Conservation (phyloP, 164 flowering plant genomes). For the Vitis rotundifolia region DNA sequence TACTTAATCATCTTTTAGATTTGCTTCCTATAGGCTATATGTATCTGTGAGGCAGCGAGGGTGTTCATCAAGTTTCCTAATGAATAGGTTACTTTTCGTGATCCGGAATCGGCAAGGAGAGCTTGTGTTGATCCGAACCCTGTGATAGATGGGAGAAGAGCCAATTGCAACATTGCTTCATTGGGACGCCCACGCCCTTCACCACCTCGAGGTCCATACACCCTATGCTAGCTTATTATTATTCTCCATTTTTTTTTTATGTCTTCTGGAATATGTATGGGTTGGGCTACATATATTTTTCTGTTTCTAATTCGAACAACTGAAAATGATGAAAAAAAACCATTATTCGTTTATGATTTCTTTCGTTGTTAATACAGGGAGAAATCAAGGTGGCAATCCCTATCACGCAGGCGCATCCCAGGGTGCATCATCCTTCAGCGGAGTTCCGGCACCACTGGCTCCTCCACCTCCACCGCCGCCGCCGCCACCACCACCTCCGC, state of each 20-base stretch:
- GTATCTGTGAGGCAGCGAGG: too few species aligned
- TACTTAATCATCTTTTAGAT: not conserved
- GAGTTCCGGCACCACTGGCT: conserved; percentile 16
- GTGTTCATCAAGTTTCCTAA: too few species aligned
- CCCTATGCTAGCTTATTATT: too few species aligned
- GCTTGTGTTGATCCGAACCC: conserved; percentile 85
- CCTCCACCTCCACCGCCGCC: conserved; percentile 20
- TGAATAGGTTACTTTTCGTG: conserved; percentile 83
- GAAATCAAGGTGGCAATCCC: conserved; percentile 44
- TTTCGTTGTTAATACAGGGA: conserved; percentile 35
- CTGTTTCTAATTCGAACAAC: too few species aligned
- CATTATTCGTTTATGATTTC: too few species aligned
- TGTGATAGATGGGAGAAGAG: conserved; percentile 83
- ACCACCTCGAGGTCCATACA: conserved; percentile 71
- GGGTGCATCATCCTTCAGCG: conserved; percentile 34
- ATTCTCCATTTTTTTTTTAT: not conserved
- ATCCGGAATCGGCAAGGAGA: conserved; percentile 82
- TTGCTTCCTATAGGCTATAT: not conserved
- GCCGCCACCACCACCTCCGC: conserved; percentile 38
- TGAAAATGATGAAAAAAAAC: not conserved
- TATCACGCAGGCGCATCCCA: conserved; percentile 32
- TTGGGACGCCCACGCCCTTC: conserved; percentile 83
- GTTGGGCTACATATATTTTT: too few species aligned
- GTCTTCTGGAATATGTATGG: too few species aligned
- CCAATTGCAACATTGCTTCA: conserved; percentile 93